Conservation (phyloP, 768 basidiomycete species). For the Hygrocybe punicea region DNA sequence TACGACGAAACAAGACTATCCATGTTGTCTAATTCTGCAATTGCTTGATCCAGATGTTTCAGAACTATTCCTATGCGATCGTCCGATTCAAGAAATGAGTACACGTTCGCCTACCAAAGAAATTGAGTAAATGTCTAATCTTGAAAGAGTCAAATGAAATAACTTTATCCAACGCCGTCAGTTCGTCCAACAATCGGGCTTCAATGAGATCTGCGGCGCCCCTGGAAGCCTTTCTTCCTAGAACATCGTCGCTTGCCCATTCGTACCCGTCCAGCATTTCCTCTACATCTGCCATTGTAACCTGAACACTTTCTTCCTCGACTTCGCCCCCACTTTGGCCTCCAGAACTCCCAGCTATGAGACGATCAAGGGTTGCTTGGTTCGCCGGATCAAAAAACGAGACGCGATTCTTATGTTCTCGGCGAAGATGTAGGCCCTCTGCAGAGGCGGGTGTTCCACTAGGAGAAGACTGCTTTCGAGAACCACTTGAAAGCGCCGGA, state of each 20-base stretch:
- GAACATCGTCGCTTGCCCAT: slow-evolving; percentile 83
- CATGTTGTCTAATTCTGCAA: slow-evolving; percentile 85
- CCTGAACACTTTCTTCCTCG: slow-evolving; percentile 73
- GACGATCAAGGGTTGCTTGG: slow-evolving; percentile 66
- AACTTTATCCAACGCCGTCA: slow-evolving; percentile 92
- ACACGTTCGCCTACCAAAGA: slow-evolving; percentile 78
- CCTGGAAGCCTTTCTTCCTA: slow-evolving; percentile 58
- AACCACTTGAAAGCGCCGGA: slow-evolving; percentile 22
- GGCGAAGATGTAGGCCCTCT: slow-evolving; percentile 41
- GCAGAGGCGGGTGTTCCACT: slow-evolving; percentile 25
- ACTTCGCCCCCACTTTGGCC: slow-evolving; percentile 48
- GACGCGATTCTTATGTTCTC: slow-evolving; percentile 66
- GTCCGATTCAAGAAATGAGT: slow-evolving; percentile 95
- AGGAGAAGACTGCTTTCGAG: slow-evolving; percentile 30
- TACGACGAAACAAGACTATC: slow-evolving; percentile 88
- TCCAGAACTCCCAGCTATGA: slow-evolving; percentile 50
- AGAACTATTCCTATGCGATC: slow-evolving; percentile 84
- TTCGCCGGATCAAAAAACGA: slow-evolving; percentile 82
- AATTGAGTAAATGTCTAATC: slow-evolving; percentile 1
- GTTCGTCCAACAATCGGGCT: slow-evolving; percentile 80
- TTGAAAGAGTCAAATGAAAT: slow-evolving; percentile 11
- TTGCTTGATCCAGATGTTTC: slow-evolving; percentile 84
- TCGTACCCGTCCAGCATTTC: slow-evolving; percentile 99
- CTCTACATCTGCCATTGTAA: slow-evolving; percentile 87
- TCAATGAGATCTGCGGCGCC: slow-evolving; percentile 91